phyloP scores from a whole-genome alignment of 148 eudicot genomes.

The Simmondsia chinensis region DNA sequence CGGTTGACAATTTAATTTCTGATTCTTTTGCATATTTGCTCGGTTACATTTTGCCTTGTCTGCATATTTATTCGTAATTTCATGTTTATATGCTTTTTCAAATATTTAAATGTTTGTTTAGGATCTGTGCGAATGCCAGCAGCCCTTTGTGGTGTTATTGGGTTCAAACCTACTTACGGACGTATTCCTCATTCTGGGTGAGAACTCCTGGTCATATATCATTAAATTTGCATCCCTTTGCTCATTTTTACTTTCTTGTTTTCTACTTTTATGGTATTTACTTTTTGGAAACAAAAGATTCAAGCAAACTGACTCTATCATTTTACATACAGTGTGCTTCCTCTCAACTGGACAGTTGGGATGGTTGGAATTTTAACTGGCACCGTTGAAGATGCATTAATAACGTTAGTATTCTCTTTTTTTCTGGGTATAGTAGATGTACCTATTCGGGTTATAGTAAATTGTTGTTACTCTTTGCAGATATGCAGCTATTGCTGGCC shows the following conservation, averaged over 20 bases:
- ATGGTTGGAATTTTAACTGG: slow-evolving; percentile 91
- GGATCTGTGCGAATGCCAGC: slow-evolving; percentile 98
- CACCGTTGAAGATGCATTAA: slow-evolving; percentile 82
- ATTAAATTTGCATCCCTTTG: too few relatives aligned
- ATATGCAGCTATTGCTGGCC: slow-evolving; percentile 82
- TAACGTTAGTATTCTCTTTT: slow-evolving; percentile 47
- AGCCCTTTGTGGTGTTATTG: slow-evolving; percentile 93
- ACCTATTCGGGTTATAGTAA: background rate
- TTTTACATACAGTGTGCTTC: slow-evolving; percentile 53
- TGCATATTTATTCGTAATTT: too few relatives aligned
- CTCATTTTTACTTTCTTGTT: background rate
- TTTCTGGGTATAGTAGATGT: background rate
- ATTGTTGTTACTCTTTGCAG: slow-evolving; percentile 29
- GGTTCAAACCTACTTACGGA: slow-evolving; percentile 90
- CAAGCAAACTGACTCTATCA: slow-evolving; percentile 3
- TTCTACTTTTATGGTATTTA: background rate
- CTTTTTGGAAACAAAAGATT: background rate
- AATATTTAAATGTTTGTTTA: slow-evolving; percentile 7
- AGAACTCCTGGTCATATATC: slow-evolving; percentile 3
- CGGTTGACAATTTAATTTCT: too few relatives aligned
- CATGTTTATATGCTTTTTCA: too few relatives aligned
- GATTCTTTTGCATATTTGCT: too few relatives aligned
- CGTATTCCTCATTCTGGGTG: slow-evolving; percentile 90
- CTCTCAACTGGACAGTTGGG: slow-evolving; percentile 91
- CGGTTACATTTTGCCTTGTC: too few relatives aligned